Base-by-base conservation (phyloP, 768 basidiomycete species). In the Boletus huronensis region DNA sequence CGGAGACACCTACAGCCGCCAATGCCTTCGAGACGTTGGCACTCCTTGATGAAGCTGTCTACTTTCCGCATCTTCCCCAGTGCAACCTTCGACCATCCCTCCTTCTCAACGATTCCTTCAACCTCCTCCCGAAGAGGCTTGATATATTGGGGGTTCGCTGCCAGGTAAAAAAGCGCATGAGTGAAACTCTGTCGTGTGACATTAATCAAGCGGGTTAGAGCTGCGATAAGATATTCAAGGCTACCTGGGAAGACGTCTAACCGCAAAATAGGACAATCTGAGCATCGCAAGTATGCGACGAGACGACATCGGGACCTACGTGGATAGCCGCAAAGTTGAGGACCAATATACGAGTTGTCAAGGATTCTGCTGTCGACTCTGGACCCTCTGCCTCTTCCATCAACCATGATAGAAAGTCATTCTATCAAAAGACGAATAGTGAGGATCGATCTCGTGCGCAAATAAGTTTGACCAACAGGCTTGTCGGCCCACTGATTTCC, bases 321-420 rank as follows among this genome's bases (percentile, higher is more conserved):
- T 46, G 45, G 19, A 32, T 14, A 21, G 16, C 31, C 13, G 14
- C 19, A 32, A 46, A 8, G 1, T 46, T 46, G 14, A 21, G 1
- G 2, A 4, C 21, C 7, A 62, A 21, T 4, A 62, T 4, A 14
- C 56, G 43, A 3, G 11, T 19, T 5, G 48, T 47, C 60, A 75
- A 47, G 68, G 66, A 19, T 19, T 54, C 28, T 4, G 57, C 23
- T 0, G 64, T 46, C n/a, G 48, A 4, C 21, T 67, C 53, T n/a
- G 58, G 17, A 31, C 58, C 53, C 0, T 52, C 21, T 5, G 59
- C 69, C 6, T 61, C 61, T n/a, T 69, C 67, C 32, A 72, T 61
- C 26, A 71, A 43, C 71, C 73, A 73, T 10, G 60, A 54, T 3
- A 74, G 48, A 32, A 72, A 29, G 50, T 74, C 73, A 19, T 65